These are phyloP conservation scores for Arthrobotrys sphaeroides DNA, from an alignment of 2,329 filamentous ascomycete genomes.

Conservation along the genomic window DNA sequence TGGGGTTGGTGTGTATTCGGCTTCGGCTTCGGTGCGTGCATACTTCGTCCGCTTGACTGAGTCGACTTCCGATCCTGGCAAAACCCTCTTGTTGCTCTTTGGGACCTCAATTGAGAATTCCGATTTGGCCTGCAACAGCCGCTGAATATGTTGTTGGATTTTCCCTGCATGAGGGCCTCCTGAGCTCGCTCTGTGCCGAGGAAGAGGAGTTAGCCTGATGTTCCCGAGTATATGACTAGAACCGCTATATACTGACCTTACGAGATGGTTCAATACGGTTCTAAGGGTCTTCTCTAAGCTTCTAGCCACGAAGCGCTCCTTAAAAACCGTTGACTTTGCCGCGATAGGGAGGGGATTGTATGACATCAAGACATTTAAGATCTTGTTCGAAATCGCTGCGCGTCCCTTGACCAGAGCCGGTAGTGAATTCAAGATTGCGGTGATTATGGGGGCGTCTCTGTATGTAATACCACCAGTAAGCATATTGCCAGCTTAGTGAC, in stretches of 20 bases:
- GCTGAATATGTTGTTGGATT: constrained; percentile 87
- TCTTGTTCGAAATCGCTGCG: constrained; percentile 82
- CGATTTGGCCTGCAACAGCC: constrained; percentile 77
- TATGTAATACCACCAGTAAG: constrained; percentile 50
- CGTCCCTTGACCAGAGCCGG: constrained; percentile 83
- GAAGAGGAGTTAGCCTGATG: background rate
- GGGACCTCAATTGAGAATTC: constrained; percentile 79
- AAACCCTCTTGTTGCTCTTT: constrained; percentile 75
- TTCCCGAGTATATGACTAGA: background rate
- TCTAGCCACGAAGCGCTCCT: constrained; percentile 80
- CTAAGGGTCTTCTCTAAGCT: constrained; percentile 95
- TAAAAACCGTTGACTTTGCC: constrained; percentile 78
- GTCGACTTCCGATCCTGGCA: constrained; percentile 75
- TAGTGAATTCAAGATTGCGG: constrained; percentile 89
- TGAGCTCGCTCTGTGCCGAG: constrained; percentile 71
- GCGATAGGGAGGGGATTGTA: constrained; percentile 91
- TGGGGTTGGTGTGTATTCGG: constrained; percentile 68
- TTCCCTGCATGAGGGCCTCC: constrained; percentile 77
- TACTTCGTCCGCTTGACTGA: constrained; percentile 64
- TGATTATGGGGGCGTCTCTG: constrained; percentile 87
- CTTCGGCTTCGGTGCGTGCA: constrained; percentile 48
- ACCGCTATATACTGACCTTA: constrained; percentile 52
- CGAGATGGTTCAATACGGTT: constrained; percentile 80
- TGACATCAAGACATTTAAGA: constrained; percentile 82
- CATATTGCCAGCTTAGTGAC: constrained; percentile 17